phyloP scores from a whole-genome alignment of 805 yeast species.

The Lipomyces yamadae region DNA sequence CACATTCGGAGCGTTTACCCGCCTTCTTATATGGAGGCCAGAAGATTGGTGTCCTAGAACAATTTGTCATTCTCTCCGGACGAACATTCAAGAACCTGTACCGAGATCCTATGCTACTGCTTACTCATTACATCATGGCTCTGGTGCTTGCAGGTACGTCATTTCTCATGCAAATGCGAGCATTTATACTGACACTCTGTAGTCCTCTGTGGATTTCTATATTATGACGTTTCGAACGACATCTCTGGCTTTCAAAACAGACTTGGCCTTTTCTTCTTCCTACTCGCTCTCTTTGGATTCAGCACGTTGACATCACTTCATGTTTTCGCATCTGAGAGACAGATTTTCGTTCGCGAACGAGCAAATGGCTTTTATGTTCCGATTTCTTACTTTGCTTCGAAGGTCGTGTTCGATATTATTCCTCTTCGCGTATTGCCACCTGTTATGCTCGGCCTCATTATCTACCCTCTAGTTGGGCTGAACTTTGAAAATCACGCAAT shows the following conservation, averaged over 20 bases:
- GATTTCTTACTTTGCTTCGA: conserved; percentile 79
- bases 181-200: conserved; percentile 1
- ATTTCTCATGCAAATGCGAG: neutral
- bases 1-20: conserved; percentile 22
- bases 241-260: conserved; percentile 97
- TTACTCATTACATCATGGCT: conserved; percentile 82
- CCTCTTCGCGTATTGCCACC: conserved; percentile 96
- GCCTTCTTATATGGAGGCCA: conserved; percentile 39
- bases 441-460: conserved; percentile 71
- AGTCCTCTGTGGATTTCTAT: conserved; percentile 79
- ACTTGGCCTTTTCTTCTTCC: conserved; percentile 88
- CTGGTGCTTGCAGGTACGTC: conserved; percentile 61
- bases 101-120: conserved; percentile 85
- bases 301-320: conserved; percentile 90
- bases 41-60: conserved; percentile 65
- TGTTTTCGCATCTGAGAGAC: conserved; percentile 84
- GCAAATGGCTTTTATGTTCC: conserved; percentile 95
- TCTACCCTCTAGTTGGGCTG: conserved; percentile 89
- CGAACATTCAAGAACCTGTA: conserved; percentile 91
- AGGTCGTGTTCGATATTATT: conserved; percentile 86
- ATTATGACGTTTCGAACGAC: conserved; percentile 81
- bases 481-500: conserved; percentile 65
- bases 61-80: conserved; percentile 74
- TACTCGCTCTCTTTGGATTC: conserved; percentile 90
- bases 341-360: conserved; percentile 88